Evolutionary conservation across 1,139 yeast genomes (phyloP), one percentile per base, ranked within the genome.

Genomic region (Hyphopichia buzzinii): DNA sequence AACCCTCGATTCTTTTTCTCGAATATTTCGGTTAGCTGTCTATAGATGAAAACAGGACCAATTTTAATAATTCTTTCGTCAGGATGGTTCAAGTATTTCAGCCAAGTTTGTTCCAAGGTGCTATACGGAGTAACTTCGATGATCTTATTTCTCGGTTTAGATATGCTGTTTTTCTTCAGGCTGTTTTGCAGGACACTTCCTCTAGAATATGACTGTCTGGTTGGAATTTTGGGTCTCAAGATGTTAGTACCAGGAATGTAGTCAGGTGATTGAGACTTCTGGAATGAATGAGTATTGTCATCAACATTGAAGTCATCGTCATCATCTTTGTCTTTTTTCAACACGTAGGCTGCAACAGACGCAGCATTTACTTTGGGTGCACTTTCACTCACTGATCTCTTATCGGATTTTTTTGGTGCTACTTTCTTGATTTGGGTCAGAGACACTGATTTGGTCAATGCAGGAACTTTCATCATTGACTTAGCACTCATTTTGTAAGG

Each of bases 21-120:
- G 46, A 84, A 73, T 0, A 42, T 31, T 2, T 74, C 82, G 0
- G 80, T 77, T 0, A 52, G 30, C 23, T 60, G 59, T 37, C 53
- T 59, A 23, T 55, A 57, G 3, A 59, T 69, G 35, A 64, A 58
- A 0, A 68, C 75, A 12, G 71, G 69, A 0, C 94, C 96, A 14
- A 77, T 72, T 43, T 78, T 78, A 35, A 88, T 47, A 1, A 89
- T 73, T 38, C 95, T 70, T 57, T 90, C 97, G 35, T 84, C 82
- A 2, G 75, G 65, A 48, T 77, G 79, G 11, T 62, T 64, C 41
- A 89, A 64, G 46, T 73, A 76, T 30, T 67, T 62, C 10, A 77
- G 70, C 88, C 92, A 88, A 22, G 85, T 84, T 17, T 77, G 62
- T 49, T 88, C 96, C 3, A 81, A 53, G 13, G 77, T 65, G 0